Percentiles rank a stretch among this genome's conserved stretches.
phyloP scores from a whole-genome alignment of 495 filamentous ascomycete species.

The Sporormia fimetaria region DNA sequence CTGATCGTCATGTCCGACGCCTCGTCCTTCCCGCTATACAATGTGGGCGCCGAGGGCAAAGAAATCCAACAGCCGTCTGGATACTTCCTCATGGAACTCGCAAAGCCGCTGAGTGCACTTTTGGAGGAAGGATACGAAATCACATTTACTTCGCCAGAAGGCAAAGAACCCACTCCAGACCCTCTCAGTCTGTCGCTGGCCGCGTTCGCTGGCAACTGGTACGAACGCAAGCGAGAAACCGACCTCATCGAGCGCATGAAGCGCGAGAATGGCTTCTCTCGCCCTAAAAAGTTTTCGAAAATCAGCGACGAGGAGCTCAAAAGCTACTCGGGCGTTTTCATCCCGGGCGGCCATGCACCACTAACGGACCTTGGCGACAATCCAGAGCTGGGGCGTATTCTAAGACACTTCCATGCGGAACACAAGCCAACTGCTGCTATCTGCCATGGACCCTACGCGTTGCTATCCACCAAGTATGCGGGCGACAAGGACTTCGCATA shows the following conservation, averaged over 20 bases:
- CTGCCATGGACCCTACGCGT: conserved; percentile 37
- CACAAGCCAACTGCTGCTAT: conserved; percentile 34
- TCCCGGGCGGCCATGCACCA: conserved; percentile 37
- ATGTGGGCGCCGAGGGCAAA: conserved; percentile 20
- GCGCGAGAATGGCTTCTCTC: conserved; percentile 32
- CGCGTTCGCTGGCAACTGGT: conserved; percentile 35
- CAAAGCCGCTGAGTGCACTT: conserved; percentile 34
- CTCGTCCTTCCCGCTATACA: conserved; percentile 32
- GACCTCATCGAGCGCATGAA: conserved; percentile 35
- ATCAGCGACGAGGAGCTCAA: conserved; percentile 30
- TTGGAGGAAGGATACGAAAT: conserved; percentile 34
- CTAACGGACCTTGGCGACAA: conserved; percentile 33
- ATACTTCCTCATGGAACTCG: conserved; percentile 39
- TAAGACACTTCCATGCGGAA: conserved; percentile 32
- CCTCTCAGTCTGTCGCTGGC: conserved; percentile 33
- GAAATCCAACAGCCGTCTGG: conserved; percentile 33
- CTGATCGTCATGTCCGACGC: conserved; percentile 37
- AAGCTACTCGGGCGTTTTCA: conserved; percentile 33
- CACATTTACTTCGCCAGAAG: conserved; percentile 35
- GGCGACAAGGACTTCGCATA: conserved; percentile 33
- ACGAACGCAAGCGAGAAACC: conserved; percentile 33
- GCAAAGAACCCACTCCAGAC: conserved; percentile 31
- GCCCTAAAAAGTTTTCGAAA: conserved; percentile 25
- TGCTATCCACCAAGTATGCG: conserved; percentile 30
- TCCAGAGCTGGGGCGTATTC: conserved; percentile 33